A percentile compares a stretch with the other conserved stretches of the same genome.
These are phyloP conservation scores for Rhodomyrtus tomentosa DNA, from an alignment of 345 rosid species.

Conservation along the genomic window DNA sequence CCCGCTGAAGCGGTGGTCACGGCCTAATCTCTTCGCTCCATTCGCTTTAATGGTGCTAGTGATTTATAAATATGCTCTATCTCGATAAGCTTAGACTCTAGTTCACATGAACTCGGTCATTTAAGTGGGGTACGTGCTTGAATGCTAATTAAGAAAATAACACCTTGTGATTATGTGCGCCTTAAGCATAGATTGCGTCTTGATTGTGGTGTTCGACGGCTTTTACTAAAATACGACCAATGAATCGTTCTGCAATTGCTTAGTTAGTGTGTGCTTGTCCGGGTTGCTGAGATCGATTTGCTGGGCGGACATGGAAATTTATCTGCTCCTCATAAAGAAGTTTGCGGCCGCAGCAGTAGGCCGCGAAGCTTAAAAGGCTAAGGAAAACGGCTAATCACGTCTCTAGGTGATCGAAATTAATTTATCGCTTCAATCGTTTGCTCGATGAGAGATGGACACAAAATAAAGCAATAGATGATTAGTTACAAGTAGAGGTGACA, in stretches of 20 bases:
- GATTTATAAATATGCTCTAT: not conserved
- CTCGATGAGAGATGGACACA: not conserved
- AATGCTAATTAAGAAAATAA: not conserved
- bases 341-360: not conserved
- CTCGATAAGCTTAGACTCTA: not conserved
- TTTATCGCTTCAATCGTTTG: not conserved
- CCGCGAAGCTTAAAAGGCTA: not conserved
- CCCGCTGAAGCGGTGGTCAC: conserved; percentile 9
- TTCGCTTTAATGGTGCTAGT: not conserved
- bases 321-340: not conserved
- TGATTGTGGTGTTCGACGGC: not conserved
- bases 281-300: not conserved
- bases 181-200: not conserved
- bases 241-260: not conserved
- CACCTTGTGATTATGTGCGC: not conserved
- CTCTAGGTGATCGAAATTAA: not conserved
- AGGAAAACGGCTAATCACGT: not conserved
- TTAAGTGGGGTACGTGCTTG: not conserved
- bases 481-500: no score
- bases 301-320: not conserved
- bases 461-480: not conserved
- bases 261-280: not conserved
- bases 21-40: conserved; percentile 7
- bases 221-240: not conserved
- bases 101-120: not conserved